Conservation (phyloP, 495 filamentous ascomycete genomes). For the Mycothermus thermophilus region DNA sequence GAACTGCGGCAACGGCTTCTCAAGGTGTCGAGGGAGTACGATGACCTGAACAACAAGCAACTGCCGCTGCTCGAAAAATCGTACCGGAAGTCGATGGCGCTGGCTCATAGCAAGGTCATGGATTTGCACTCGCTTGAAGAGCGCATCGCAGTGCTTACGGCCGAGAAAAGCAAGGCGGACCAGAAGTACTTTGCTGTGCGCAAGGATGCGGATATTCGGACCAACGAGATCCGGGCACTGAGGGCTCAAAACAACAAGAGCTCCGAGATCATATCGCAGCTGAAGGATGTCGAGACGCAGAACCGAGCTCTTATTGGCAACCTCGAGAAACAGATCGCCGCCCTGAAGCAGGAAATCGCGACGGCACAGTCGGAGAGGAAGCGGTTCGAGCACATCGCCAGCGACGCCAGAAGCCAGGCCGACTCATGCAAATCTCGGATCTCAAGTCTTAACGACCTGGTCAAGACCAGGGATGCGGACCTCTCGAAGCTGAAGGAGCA, state of each 20-base stretch:
- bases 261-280: conserved; percentile 79
- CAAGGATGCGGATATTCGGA: conserved; percentile 77
- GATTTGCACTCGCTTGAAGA: conserved; percentile 67
- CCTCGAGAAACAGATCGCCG: conserved; percentile 77
- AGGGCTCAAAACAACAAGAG: conserved; percentile 74
- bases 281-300: conserved; percentile 76
- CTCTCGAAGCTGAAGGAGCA: conserved; percentile 45
- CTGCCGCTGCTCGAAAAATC: conserved; percentile 73
- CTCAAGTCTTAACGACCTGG: conserved; percentile 53
- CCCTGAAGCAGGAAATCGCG: conserved; percentile 60
- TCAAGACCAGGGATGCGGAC: conserved; percentile 59
- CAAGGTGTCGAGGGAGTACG: conserved; percentile 61
- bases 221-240: conserved; percentile 60
- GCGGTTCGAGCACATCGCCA: conserved; percentile 51
- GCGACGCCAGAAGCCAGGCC: conserved; percentile 49
- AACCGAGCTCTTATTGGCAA: conserved; percentile 50
- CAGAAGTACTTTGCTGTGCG: conserved; percentile 95
- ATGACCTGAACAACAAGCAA: conserved; percentile 75
- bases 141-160: conserved; percentile 53
- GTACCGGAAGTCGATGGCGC: conserved; percentile 68
- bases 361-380: conserved; percentile 53
- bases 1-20: conserved; percentile 60
- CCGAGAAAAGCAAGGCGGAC: conserved; percentile 90
- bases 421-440: conserved; percentile 69
- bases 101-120: conserved; percentile 75